These are phyloP conservation scores for Penicillium griseofulvum DNA, from an alignment of 2,329 filamentous ascomycete genomes.

Conservation along the genomic window DNA sequence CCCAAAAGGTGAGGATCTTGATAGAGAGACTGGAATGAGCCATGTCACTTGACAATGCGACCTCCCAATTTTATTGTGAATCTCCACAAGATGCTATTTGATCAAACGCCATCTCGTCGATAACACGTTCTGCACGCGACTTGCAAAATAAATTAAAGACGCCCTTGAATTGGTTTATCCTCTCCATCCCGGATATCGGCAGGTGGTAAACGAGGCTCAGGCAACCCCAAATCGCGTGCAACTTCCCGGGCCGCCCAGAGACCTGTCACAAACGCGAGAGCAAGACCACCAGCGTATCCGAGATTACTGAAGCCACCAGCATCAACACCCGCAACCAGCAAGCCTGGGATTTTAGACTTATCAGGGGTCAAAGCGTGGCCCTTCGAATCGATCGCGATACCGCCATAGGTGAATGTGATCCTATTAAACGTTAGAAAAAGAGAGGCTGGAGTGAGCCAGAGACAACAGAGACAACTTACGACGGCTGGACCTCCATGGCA, in stretches of 20 bases:
- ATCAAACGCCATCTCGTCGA: not conserved
- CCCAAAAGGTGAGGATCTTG: not conserved
- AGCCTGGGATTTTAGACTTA: conserved; percentile 15
- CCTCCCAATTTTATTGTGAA: not conserved
- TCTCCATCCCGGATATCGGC: conserved; percentile 14
- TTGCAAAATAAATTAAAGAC: conserved; percentile 1
- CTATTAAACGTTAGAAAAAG: conserved; percentile 4
- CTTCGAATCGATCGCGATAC: conserved; percentile 23
- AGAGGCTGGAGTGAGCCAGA: fast-evolving
- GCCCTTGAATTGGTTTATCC: conserved; percentile 4
- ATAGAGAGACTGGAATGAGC: not conserved
- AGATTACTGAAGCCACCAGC: conserved; percentile 27
- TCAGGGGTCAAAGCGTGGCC: conserved; percentile 25
- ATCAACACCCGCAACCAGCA: conserved; percentile 29
- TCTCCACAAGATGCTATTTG: not conserved
- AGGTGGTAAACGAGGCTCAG: conserved; percentile 19
- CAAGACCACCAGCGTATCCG: conserved; percentile 28
- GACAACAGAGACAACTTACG: conserved; percentile 16
- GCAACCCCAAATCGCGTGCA: conserved; percentile 18
- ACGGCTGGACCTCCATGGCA: conserved; percentile 31
- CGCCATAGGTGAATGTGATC: conserved; percentile 31
- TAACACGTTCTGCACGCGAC: not conserved
- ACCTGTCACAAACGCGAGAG: conserved; percentile 29
- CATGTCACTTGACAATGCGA: not conserved
- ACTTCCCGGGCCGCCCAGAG: conserved; percentile 24